Base-by-base conservation (phyloP, 208 protist genomes). In the Leptomonas seymouri region DNA sequence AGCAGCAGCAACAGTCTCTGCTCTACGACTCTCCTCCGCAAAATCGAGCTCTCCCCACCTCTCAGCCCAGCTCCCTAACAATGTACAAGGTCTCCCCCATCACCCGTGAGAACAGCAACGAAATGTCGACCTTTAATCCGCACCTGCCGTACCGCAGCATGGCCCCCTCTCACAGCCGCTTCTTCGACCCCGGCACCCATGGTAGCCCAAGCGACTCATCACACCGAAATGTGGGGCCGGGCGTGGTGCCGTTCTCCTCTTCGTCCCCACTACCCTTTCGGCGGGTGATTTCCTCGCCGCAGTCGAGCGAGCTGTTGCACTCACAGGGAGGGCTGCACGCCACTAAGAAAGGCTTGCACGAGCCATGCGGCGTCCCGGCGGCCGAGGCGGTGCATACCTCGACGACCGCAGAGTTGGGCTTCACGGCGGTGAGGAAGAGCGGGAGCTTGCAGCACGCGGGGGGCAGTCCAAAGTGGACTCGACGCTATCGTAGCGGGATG, bases 61-160 rank as follows among this genome's bases (percentile, higher is more conserved):
- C 60, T 28, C 60, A 65, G 60, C 27, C 60, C 30, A 31, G 60
- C 46, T 65, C 60, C 4, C 60, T 46, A n/a, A 65, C 12, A 0
- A 27, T n/a, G 60, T 65, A 65, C 60, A 65, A 44, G 46, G 60
- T 65, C 0, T 65, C 60, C 2, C 60, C 60, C 4, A 65, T 65
- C 21, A 65, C 60, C 20, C 44, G 31, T 31, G 60, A 65, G 46
- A 53, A 55, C 31, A 44, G 27, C 44, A 63, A 55, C 8, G 60
- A 65, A 3, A 14, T 30, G 30, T 12, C 46, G 11, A 20, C 41
- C 46, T 65, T 65, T 14, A 65, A 65, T n/a, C 60, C 60, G 31
- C 60, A 55, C 46, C 55, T 46, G 30, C 60, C 60, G 20, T 65
- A 55, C 31, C 60, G 60, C 25, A 65, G 60, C 60, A 65, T 55